Evolutionary conservation across 2,329 filamentous ascomycete genomes (phyloP).

Genomic region (Nothophaeocryptopus gaeumannii): DNA sequence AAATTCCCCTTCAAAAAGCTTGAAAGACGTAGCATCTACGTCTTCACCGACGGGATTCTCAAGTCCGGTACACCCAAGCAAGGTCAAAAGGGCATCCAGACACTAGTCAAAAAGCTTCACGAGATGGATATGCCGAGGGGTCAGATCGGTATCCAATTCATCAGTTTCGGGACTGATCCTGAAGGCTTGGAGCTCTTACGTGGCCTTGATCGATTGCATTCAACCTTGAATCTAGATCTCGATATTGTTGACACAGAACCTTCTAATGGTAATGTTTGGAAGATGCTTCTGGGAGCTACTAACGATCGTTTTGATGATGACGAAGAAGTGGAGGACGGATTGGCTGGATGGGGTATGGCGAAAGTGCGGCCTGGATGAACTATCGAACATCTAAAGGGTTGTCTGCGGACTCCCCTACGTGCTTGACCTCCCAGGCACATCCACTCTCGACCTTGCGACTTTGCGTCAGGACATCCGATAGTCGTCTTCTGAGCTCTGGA

Average conservation of each 20-base stretch:
- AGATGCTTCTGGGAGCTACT: conserved; percentile 26
- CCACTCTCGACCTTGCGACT: background rate
- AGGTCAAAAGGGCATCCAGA: conserved; percentile 1
- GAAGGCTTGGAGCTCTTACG: conserved; percentile 14
- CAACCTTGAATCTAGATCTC: no score
- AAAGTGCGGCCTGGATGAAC: no score
- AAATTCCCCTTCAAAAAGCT: background rate
- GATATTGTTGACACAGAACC: conserved; percentile 29
- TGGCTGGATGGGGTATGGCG: no score
- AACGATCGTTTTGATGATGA: no score
- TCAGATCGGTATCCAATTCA: conserved; percentile 29
- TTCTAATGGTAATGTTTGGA: conserved; percentile 28
- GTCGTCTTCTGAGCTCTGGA: conserved; percentile 5
- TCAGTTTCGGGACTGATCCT: conserved; percentile 24
- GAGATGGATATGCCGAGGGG: background rate
- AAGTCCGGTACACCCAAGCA: background rate
- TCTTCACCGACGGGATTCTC: conserved; percentile 16
- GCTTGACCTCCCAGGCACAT: conserved; percentile 2
- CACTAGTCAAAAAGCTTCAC: background rate
- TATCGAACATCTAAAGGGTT: no score
- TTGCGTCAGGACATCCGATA: conserved; percentile 1
- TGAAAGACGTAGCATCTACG: conserved; percentile 8
- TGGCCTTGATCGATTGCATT: conserved; percentile 15
- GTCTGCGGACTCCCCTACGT: background rate
- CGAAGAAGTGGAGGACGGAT: no score